Percentiles rank a stretch among this genome's conserved stretches.
Conservation (phyloP, 805 yeast genomes). For the Wickerhamomyces bovis region DNA sequence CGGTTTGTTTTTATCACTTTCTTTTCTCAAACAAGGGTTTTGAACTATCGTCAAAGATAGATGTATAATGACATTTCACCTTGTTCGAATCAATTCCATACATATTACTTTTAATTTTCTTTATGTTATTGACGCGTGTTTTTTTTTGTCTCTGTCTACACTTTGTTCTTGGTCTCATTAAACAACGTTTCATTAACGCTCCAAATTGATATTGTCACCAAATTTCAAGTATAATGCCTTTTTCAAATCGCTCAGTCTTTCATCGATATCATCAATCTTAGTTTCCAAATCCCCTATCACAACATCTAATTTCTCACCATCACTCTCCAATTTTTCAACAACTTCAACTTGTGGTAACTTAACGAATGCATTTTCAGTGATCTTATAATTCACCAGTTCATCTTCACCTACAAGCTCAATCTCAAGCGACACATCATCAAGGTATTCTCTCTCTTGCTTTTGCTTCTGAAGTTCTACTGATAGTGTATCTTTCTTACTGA, state of each 20-base stretch:
- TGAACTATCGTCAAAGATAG: too few relatives aligned
- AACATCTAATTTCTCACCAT: slow-evolving; percentile 45
- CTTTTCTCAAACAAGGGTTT: too few relatives aligned
- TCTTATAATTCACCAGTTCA: slow-evolving; percentile 63
- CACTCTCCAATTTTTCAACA: slow-evolving; percentile 59
- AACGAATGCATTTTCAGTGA: slow-evolving; percentile 72
- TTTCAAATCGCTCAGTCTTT: slow-evolving; percentile 55
- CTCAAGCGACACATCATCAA: slow-evolving; percentile 82
- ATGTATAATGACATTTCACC: too few relatives aligned
- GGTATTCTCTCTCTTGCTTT: slow-evolving; percentile 72
- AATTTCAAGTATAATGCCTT: slow-evolving; percentile 78
- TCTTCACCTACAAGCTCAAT: slow-evolving; percentile 80
- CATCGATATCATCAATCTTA: slow-evolving; percentile 46
- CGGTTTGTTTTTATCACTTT: too few relatives aligned
- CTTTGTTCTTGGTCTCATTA: background rate
- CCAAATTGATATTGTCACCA: slow-evolving; percentile 84
- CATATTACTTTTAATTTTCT: too few relatives aligned
- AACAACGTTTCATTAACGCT: slow-evolving; percentile 33
- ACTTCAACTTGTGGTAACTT: slow-evolving; percentile 61
- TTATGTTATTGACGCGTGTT: too few relatives aligned
- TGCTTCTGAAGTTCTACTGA: slow-evolving; percentile 41
- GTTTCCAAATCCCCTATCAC: slow-evolving; percentile 41
- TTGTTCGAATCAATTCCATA: too few relatives aligned
- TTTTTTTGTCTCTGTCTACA: too few relatives aligned
- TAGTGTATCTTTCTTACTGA: slow-evolving; percentile 59